A percentile compares a stretch with the other conserved stretches of the same genome.
These are phyloP conservation scores for Penicillium crystallinum DNA, from an alignment of 495 filamentous ascomycete genomes.

Conservation along the genomic window DNA sequence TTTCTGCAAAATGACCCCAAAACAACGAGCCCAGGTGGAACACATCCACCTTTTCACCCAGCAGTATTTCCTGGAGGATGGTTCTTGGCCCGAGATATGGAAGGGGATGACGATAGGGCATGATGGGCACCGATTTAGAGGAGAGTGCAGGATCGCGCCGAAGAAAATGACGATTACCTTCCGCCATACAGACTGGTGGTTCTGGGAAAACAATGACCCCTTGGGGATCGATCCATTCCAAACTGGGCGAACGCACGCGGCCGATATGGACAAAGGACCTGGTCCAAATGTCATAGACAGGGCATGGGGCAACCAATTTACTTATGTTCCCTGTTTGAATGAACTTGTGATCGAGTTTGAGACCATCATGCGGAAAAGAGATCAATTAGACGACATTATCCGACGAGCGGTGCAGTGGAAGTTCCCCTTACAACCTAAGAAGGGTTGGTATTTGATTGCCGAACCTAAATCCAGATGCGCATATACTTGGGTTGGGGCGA, in stretches of 20 bases:
- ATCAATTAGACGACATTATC: slow-evolving; percentile 10
- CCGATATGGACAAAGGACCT: not conserved
- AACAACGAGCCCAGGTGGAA: slow-evolving; percentile 7
- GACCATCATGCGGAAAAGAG: slow-evolving; percentile 11
- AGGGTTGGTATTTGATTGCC: slow-evolving; percentile 1
- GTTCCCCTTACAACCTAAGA: slow-evolving; percentile 5
- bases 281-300: not conserved
- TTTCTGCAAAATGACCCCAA: slow-evolving; percentile 11
- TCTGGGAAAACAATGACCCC: slow-evolving; percentile 11
- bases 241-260: slow-evolving; percentile 2
- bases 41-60: slow-evolving; percentile 12
- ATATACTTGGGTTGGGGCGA: slow-evolving; percentile 12
- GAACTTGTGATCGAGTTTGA: slow-evolving; percentile 15
- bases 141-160: slow-evolving; percentile 7
- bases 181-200: slow-evolving; percentile 16
- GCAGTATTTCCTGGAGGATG: slow-evolving; percentile 10
- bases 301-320: not conserved
- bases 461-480: not conserved
- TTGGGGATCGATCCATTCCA: slow-evolving; percentile 13
- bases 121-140: not conserved
- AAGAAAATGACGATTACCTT: slow-evolving; percentile 13
- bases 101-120: not conserved
- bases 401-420: slow-evolving; percentile 8
- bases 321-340: not conserved
- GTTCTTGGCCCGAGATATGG: slow-evolving; percentile 1